These are phyloP conservation scores for Xylaria castorea DNA, from an alignment of 495 filamentous ascomycete genomes.

Conservation along the genomic window DNA sequence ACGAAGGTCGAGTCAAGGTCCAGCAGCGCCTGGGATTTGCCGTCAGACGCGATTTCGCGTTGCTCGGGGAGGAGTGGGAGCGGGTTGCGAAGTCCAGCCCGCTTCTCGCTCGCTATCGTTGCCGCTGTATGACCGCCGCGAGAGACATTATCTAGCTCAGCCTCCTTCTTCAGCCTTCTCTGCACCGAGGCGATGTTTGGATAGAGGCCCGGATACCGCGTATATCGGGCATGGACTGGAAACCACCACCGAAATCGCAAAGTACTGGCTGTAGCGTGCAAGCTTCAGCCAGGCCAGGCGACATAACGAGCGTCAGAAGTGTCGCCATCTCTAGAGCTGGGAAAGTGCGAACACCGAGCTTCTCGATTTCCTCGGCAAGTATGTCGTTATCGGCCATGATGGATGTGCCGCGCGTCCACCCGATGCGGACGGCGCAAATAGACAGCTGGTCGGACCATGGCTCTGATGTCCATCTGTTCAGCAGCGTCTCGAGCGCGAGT, in stretches of 20 bases:
- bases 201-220: too few relatives aligned
- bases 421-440: conserved; percentile 96
- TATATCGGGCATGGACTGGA: too few relatives aligned
- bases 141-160: too few relatives aligned
- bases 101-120: too few relatives aligned
- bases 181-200: too few relatives aligned
- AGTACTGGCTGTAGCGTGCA: conserved; percentile 82
- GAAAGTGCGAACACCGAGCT: conserved; percentile 93
- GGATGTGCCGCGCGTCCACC: conserved; percentile 97
- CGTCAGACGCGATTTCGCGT: too few relatives aligned
- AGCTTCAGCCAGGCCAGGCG: conserved; percentile 87
- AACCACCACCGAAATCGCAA: conserved; percentile 72
- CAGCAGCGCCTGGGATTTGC: conserved; percentile 66
- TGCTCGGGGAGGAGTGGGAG: too few relatives aligned
- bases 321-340: conserved; percentile 99
- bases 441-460: conserved; percentile 96
- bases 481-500: conserved; percentile 90
- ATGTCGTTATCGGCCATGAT: conserved; percentile 97
- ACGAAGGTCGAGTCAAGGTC: conserved; percentile 98
- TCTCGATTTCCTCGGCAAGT: conserved; percentile 92
- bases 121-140: too few relatives aligned
- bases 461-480: conserved; percentile 97
- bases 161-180: too few relatives aligned
- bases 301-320: conserved; percentile 82
- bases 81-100: too few relatives aligned